phyloP scores from a whole-genome alignment of 1,284 basidiomycete species.

The Ganoderma lucidum region DNA sequence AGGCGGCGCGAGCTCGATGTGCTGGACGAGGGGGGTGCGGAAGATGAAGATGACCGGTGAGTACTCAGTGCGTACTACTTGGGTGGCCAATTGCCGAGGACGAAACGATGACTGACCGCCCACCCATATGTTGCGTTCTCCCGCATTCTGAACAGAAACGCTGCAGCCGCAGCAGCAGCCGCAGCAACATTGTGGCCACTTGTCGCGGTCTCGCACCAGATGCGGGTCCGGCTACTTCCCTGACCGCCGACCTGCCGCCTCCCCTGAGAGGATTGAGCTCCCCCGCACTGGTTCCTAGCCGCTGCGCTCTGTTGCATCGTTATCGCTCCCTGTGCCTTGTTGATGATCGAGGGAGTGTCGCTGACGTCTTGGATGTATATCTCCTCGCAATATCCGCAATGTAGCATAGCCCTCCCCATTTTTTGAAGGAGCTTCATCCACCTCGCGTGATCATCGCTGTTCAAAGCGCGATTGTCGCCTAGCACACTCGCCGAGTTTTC shows the following conservation, averaged over 20 bases:
- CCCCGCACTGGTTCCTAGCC: background rate
- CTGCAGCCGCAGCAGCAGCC: conserved; percentile 11
- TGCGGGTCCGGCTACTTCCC: conserved; percentile 31
- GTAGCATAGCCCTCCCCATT: conserved; percentile 4
- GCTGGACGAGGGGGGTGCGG: background rate
- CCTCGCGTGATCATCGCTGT: background rate
- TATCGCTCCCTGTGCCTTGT: background rate
- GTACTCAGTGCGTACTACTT: conserved; percentile 11
- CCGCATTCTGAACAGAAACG: conserved; percentile 19
- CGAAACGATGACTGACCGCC: background rate
- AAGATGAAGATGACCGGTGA: conserved; percentile 29
- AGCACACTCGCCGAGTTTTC: background rate
- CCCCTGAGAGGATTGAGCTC: background rate
- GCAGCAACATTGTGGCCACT: conserved; percentile 33
- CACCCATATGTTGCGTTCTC: background rate
- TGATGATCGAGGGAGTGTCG: background rate
- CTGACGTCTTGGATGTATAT: background rate
- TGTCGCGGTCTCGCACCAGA: conserved; percentile 42
- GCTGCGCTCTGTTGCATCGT: background rate
- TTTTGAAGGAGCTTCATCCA: background rate
- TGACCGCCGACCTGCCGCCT: background rate
- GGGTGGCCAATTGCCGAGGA: no score
- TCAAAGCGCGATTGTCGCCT: background rate
- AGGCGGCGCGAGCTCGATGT: conserved; percentile 43
- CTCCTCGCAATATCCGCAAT: background rate